phyloP scores from a whole-genome alignment of 345 rosid genomes.

The Rhodamnia rubescens region DNA sequence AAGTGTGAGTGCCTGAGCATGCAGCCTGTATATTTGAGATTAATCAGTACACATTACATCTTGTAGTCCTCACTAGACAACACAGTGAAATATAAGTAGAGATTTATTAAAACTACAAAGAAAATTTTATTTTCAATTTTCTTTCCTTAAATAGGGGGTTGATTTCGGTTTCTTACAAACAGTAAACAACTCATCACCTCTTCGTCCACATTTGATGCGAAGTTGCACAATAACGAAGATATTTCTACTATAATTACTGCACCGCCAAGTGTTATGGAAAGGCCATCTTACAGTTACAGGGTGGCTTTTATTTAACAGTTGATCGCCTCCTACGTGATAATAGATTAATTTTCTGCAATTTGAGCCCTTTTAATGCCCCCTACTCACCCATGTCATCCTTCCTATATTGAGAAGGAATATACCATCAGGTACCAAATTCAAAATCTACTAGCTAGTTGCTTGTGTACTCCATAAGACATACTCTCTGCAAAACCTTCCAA shows the following conservation, averaged over 20 bases:
- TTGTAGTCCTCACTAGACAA: not conserved
- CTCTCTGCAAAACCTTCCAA: not conserved
- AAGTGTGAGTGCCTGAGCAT: conserved; percentile 85
- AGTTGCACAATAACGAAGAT: not conserved
- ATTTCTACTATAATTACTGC: not conserved
- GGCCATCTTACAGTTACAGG: not conserved
- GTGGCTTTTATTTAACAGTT: not conserved
- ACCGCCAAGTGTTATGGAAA: not conserved
- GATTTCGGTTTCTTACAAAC: not conserved
- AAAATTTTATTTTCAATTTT: not conserved
- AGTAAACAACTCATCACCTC: not conserved
- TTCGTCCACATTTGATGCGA: not conserved
- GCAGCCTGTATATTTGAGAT: conserved; percentile 38
- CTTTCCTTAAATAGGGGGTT: not conserved
- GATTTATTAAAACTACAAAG: not conserved
- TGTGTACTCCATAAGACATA: not conserved
- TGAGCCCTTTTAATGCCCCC: not conserved
- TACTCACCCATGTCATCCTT: not conserved
- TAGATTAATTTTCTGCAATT: not conserved
- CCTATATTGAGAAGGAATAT: not conserved
- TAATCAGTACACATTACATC: not conserved
- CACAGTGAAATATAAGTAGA: not conserved
- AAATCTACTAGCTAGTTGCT: not conserved
- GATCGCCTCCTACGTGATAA: not conserved
- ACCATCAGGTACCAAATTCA: not conserved